Evolutionary conservation across 2,329 filamentous ascomycete species (phyloP), one percentile per base, ranked within the genome.

Genomic region (Colletotrichum incanum): DNA sequence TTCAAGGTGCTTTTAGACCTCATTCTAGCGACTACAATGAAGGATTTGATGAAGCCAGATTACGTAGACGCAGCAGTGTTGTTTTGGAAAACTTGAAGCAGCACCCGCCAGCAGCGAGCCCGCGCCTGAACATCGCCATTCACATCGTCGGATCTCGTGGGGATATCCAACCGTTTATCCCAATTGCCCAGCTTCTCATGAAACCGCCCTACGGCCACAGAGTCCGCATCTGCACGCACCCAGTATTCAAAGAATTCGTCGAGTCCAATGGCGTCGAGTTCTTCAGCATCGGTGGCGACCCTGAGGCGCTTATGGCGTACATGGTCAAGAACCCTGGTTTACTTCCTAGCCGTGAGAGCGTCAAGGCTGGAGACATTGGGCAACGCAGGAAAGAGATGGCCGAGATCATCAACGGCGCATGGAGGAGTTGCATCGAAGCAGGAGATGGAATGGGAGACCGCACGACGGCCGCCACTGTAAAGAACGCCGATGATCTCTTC

Each of bases 231-330:
- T 88, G 88, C 34, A 91, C 89, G 0, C 89, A 91, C 75, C 75
- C 82, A 11, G 82, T 84, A 5, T 91, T 91, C 75, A 83, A 86
- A 64, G 79, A 85, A 3, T 89, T 90, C 52, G 87, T 91, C 20
- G 79, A 84, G 54, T 80, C 82, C 3, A 82, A 86, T n/a, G 86
- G 85, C 0, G 76, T 90, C 11, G 88, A 90, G 69, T 90, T 90
- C 76, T 90, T 86, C 74, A 82, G 83, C 12, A 89, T 90, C 16
- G 89, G 89, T 3, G 89, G 88, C 3, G 86, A 90, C 64, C 88
- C 88, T 0, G 84, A 86, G 23, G 84, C 84, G 28, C 79, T 86
- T 49, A 87, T 82, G 81, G 78, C 80, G 2, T 84, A 82, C 73
- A 84, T 84, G 82, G 82, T 84, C 12, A 79, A 78, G 63, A 84